Conservation (phyloP, 2,329 filamentous ascomycete genomes). For the Neodidymelliopsis sp. region DNA sequence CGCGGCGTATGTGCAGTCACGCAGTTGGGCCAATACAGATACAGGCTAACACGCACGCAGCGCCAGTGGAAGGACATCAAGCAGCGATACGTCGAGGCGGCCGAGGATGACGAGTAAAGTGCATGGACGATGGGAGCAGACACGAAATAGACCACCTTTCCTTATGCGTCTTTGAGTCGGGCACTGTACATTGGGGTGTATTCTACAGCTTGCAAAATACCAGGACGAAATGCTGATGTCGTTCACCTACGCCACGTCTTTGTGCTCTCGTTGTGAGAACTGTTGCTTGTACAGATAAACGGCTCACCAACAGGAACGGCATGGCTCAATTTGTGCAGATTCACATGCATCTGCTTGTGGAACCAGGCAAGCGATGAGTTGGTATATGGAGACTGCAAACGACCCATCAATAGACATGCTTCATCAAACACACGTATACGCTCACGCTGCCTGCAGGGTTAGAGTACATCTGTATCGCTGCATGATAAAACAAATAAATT, state of each 20-base stretch:
- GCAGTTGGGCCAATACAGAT: not conserved
- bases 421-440: no score
- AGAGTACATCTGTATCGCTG: no score
- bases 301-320: no score
- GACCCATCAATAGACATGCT: no score
- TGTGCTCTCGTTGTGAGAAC: not conserved
- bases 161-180: conserved; percentile 25
- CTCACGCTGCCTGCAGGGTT: no score
- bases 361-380: no score
- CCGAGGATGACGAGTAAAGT: conserved; percentile 66
- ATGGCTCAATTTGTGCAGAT: no score
- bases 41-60: conserved; percentile 58
- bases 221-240: conserved; percentile 23
- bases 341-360: no score
- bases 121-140: conserved; percentile 15
- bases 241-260: not conserved
- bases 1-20: conserved; percentile 68
- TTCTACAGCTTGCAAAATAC: conserved; percentile 42
- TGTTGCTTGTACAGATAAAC: no score
- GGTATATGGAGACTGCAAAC: no score
- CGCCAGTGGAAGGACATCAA: conserved; percentile 99
- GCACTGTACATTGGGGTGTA: conserved; percentile 48
- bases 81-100: conserved; percentile 78
- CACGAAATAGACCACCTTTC: conserved; percentile 28
- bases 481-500: no score